These are phyloP conservation scores for Pyropia yezoensis DNA, from an alignment of 23 red algal species.

Conservation along the genomic window DNA sequence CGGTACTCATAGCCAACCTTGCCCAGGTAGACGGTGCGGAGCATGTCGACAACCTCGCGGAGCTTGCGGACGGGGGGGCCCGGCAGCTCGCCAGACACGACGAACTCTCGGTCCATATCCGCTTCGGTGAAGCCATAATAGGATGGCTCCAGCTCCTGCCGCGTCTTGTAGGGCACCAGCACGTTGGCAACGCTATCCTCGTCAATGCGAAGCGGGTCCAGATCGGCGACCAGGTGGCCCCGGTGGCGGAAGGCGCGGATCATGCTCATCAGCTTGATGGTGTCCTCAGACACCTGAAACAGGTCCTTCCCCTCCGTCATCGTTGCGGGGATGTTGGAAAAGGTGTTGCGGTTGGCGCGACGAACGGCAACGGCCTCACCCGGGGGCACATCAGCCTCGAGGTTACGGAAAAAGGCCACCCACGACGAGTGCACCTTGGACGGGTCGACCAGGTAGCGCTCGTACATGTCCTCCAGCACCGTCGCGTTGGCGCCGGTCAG, in stretches of 20 bases:
- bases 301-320: constrained; percentile 76
- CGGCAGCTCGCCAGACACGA: constrained; percentile 80
- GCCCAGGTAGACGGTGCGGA: constrained; percentile 79
- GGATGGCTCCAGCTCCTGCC: constrained; percentile 61
- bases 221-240: constrained; percentile 96
- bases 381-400: constrained; percentile 68
- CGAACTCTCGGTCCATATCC: constrained; percentile 96
- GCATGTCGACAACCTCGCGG: constrained; percentile 59
- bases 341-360: constrained; percentile 50
- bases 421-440: constrained; percentile 86
- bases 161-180: constrained; percentile 43
- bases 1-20: constrained; percentile 98
- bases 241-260: constrained; percentile 96
- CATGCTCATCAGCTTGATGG: constrained; percentile 92
- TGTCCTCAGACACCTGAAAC: constrained; percentile 83
- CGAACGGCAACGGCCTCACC: constrained; percentile 72
- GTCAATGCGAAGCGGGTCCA: constrained; percentile 78
- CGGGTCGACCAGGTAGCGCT: constrained; percentile 70
- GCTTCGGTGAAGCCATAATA: constrained; percentile 92
- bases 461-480: constrained; percentile 98
- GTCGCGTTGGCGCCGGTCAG: constrained; percentile 90
- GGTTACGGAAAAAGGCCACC: constrained; percentile 92
- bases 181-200: constrained; percentile 12
- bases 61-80: constrained; percentile 73
- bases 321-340: constrained; percentile 25